Percentiles rank a stretch among this genome's conserved stretches.
These are phyloP conservation scores for Zygnema cylindricum DNA, from an alignment of 139 green algal species.

Conservation along the genomic window DNA sequence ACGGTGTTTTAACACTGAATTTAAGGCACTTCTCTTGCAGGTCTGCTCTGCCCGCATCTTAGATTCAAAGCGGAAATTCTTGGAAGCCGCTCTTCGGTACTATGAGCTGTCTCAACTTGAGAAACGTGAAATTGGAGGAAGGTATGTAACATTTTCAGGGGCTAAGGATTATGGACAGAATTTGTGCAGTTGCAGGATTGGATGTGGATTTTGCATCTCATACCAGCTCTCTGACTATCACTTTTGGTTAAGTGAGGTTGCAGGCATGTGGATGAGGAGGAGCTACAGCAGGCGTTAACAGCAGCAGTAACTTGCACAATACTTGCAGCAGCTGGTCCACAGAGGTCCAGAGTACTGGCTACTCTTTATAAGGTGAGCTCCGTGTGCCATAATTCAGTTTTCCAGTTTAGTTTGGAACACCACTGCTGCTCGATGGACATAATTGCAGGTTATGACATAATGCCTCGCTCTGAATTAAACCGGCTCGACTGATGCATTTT, in stretches of 20 bases:
- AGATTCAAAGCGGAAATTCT: constrained; percentile 92
- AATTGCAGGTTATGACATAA: no score
- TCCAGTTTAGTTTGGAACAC: no score
- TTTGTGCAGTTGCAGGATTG: no score
- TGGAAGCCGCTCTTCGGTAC: constrained; percentile 87
- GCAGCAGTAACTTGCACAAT: constrained; percentile 89
- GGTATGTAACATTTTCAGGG: constrained; percentile 25
- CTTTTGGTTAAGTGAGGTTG: no score
- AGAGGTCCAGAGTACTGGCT: constrained; percentile 72
- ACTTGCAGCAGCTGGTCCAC: constrained; percentile 86
- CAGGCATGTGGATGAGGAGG: constrained; percentile 70
- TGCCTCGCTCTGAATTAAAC: no score
- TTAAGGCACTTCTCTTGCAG: constrained; percentile 55
- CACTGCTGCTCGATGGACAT: no score
- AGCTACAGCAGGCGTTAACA: constrained; percentile 77
- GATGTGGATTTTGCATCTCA: no score
- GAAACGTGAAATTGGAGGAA: constrained; percentile 43
- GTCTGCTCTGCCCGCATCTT: constrained; percentile 93
- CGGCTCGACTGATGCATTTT: not conserved
- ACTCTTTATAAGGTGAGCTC: constrained; percentile 69
- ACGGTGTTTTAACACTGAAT: no score
- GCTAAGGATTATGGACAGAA: no score
- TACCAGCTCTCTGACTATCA: no score
- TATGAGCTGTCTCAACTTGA: constrained; percentile 81
- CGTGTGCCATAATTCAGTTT: no score